A percentile compares a stretch with the other conserved stretches of the same genome.
These are phyloP conservation scores for Ciborinia camelliae DNA, from an alignment of 2,329 filamentous ascomycete genomes.

Conservation along the genomic window DNA sequence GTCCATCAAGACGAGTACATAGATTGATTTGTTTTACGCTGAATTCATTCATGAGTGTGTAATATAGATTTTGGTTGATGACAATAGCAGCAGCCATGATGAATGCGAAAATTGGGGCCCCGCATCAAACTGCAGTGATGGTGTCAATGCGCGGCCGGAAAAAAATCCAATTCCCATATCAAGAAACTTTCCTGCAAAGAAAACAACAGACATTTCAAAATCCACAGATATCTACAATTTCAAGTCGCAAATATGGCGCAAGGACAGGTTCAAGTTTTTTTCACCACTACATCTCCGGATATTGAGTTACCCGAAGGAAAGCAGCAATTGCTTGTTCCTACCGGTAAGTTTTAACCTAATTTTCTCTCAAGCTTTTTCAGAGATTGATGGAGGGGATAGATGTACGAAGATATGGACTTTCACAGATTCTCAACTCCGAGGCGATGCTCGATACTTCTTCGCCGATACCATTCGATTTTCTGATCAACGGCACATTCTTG, in stretches of 20 bases:
- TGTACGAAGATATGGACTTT: slow-evolving; percentile 67
- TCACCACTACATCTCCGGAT: slow-evolving; percentile 61
- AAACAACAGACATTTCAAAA: background rate
- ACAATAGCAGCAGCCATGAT: background rate
- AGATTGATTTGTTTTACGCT: background rate
- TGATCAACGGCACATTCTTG: slow-evolving; percentile 90
- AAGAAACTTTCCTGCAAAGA: slow-evolving; percentile 7
- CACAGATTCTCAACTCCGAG: slow-evolving; percentile 67
- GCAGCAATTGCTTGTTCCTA: slow-evolving; percentile 59
- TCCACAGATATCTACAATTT: background rate
- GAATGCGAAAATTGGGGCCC: background rate
- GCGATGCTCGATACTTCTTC: slow-evolving; percentile 63
- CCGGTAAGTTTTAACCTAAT: slow-evolving; percentile 43
- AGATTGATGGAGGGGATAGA: slow-evolving; percentile 42
- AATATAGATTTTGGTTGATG: background rate
- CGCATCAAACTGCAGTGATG: background rate
- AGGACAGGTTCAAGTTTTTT: slow-evolving; percentile 63
- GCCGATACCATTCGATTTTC: slow-evolving; percentile 85
- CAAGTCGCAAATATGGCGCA: slow-evolving; percentile 13
- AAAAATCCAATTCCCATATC: slow-evolving; percentile 16
- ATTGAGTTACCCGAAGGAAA: slow-evolving; percentile 61
- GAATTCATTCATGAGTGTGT: background rate
- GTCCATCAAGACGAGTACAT: background rate
- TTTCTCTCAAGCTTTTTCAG: background rate
- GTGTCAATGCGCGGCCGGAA: slow-evolving; percentile 17